These are phyloP conservation scores for Podaxis sp. DNA, from an alignment of 768 basidiomycete species.

Conservation along the genomic window DNA sequence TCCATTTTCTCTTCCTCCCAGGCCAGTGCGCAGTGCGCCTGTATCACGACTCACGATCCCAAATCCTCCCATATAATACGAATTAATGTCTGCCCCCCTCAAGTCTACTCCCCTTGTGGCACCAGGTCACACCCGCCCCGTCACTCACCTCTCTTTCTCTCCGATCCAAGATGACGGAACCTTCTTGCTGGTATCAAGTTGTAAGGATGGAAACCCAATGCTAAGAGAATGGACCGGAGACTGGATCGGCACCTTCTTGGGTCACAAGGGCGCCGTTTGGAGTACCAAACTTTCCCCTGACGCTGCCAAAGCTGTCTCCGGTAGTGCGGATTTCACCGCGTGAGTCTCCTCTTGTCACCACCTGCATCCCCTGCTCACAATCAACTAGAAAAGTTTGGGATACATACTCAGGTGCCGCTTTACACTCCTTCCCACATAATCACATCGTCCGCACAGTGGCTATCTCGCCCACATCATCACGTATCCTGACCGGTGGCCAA, in stretches of 20 bases:
- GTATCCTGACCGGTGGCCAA: slow-evolving; percentile 88
- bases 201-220: slow-evolving; percentile 99
- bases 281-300: slow-evolving; percentile 88
- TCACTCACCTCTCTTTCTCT: slow-evolving; percentile 94
- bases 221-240: slow-evolving; percentile 96
- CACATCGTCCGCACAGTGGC: slow-evolving; percentile 98
- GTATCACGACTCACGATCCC: slow-evolving; percentile 41
- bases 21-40: slow-evolving; percentile 56
- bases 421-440: slow-evolving; percentile 97
- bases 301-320: slow-evolving; percentile 83
- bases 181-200: slow-evolving; percentile 91
- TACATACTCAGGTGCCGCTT: slow-evolving; percentile 79
- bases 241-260: slow-evolving; percentile 94
- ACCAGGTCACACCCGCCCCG: slow-evolving; percentile 82
- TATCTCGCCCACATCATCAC: slow-evolving; percentile 65
- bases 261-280: slow-evolving; percentile 97
- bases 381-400: slow-evolving; percentile 88
- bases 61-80: slow-evolving; percentile 25
- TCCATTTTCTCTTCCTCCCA: slow-evolving; percentile 22
- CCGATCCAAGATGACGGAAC: slow-evolving; percentile 79
- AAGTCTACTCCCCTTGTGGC: slow-evolving; percentile 81
- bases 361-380: slow-evolving; percentile 15
- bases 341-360: slow-evolving; percentile 38
- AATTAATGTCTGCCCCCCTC: slow-evolving; percentile 57
- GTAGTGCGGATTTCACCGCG: slow-evolving; percentile 98